Evolutionary conservation across 2,329 filamentous ascomycete genomes (phyloP), one percentile per base, ranked within the genome.

Genomic region (Sporothrix curviconia): DNA sequence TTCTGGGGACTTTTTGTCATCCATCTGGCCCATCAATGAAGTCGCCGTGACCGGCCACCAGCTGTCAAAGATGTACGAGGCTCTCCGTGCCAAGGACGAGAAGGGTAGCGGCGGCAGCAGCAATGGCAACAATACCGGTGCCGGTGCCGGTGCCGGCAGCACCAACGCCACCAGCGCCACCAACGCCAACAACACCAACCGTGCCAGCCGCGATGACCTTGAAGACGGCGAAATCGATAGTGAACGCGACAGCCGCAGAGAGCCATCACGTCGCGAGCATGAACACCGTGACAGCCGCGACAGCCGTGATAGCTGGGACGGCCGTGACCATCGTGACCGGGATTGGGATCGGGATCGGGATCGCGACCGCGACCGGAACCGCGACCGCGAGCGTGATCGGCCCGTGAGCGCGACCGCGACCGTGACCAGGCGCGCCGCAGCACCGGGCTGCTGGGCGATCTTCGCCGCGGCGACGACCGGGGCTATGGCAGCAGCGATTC

Each of bases 1-100:
- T 72, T 72, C 56, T 72, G 71, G 71, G n/a, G 69, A 71, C 55
- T 72, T 72, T 55, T 56, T 72, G 55, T 71, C 70, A 4, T 71
- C 70, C 7, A 71, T 72, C 55, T 72, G 70, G 70, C 70, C 70
- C 11, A 65, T 72, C 24, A 69, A 69, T 25, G 68, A 72, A 6
- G 67, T 70, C 30, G 69, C 67, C 15, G 70, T 72, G 7, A 68
- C 70, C 1, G 71, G 71, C 19, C 65, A 66, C 61, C 66, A 69
- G 51, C 66, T 72, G 19, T 68, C 70, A 37, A 65, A 64, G 39
- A 72, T 72, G 70, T 72, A 70, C 61, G 64, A 67, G 30, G 66
- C 69, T 7, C 66, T 72, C 22, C 58, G 65, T 24, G 66, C 69
- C 34, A 70, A 70, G 60, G 69, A 71, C 55, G 65, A 65, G 47